Conservation (phyloP, 768 basidiomycete genomes). For the Roridomyces roridus region DNA sequence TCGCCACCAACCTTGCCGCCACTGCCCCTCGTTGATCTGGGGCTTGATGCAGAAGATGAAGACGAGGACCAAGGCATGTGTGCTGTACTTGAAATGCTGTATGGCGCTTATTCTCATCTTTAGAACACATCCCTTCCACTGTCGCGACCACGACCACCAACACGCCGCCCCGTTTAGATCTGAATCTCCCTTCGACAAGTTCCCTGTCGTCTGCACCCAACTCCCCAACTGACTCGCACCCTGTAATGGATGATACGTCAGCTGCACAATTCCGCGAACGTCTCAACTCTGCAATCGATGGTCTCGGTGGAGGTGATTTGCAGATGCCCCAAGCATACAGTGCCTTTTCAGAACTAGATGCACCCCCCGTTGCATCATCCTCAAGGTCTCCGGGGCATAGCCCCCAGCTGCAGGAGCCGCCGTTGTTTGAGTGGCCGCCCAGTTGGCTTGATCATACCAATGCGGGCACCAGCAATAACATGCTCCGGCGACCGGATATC, state of each 20-base stretch:
- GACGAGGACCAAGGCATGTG: slow-evolving; percentile 18
- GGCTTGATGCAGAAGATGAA: slow-evolving; percentile 22
- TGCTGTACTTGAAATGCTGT: background rate
- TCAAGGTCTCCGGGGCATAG: slow-evolving; percentile 6
- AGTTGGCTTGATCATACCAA: slow-evolving; percentile 4
- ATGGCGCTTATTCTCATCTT: background rate
- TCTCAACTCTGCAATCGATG: slow-evolving; percentile 41
- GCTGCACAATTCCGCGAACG: slow-evolving; percentile 36
- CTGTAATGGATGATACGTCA: slow-evolving; percentile 1
- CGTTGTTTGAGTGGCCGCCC: slow-evolving; percentile 22
- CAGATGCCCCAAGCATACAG: slow-evolving; percentile 3
- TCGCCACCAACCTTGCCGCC: slow-evolving; percentile 38
- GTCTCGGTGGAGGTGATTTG: slow-evolving; percentile 31
- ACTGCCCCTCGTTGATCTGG: slow-evolving; percentile 34
- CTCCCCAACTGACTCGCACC: slow-evolving; percentile 13
- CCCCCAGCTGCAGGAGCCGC: background rate
- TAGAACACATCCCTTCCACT: slow-evolving; percentile 19
- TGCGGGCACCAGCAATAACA: background rate
- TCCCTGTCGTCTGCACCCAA: slow-evolving; percentile 14
- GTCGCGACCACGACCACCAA: slow-evolving; percentile 3
- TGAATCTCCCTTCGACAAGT: slow-evolving; percentile 21
- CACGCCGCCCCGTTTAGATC: slow-evolving; percentile 21
- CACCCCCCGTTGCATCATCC: background rate
- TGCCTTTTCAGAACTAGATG: background rate
- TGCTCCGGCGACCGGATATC: slow-evolving; percentile 4